A percentile compares a stretch with the other conserved stretches of the same genome.
Evolutionary conservation across 73 alveolate species (phyloP).

Genomic region (Effrenium voratum): DNA sequence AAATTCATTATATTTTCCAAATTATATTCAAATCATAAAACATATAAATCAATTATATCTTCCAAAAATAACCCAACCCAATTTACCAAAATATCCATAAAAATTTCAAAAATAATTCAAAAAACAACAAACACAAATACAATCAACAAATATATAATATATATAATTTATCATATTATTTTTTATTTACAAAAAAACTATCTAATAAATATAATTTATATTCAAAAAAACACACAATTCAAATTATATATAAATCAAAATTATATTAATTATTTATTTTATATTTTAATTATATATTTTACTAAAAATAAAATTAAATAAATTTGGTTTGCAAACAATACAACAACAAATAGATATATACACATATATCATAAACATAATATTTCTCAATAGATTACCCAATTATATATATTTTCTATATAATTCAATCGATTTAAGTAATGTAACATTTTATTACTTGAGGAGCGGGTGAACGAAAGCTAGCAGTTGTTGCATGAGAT

Average conservation of each 20-base stretch:
- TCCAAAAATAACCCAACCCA: background rate
- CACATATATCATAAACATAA: background rate
- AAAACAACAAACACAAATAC: too few species aligned
- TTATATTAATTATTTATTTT: background rate
- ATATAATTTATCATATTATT: background rate
- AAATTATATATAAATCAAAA: background rate
- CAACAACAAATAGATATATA: background rate
- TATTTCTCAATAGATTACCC: background rate
- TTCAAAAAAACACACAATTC: background rate
- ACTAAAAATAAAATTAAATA: background rate
- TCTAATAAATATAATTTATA: background rate
- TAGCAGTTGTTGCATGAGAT: background rate
- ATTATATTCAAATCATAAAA: background rate
- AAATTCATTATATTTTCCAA: background rate
- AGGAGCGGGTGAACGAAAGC: background rate
- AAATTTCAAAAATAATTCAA: too few species aligned
- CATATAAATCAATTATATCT: background rate
- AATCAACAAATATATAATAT: too few species aligned
- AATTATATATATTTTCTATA: background rate
- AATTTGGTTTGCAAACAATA: background rate
- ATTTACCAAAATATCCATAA: background rate
- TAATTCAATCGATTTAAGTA: background rate
- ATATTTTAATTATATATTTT: background rate
- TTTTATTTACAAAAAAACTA: background rate
- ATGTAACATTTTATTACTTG: background rate